Conservation (phyloP, 75 land plant species). For the Azolla pinnata region DNA sequence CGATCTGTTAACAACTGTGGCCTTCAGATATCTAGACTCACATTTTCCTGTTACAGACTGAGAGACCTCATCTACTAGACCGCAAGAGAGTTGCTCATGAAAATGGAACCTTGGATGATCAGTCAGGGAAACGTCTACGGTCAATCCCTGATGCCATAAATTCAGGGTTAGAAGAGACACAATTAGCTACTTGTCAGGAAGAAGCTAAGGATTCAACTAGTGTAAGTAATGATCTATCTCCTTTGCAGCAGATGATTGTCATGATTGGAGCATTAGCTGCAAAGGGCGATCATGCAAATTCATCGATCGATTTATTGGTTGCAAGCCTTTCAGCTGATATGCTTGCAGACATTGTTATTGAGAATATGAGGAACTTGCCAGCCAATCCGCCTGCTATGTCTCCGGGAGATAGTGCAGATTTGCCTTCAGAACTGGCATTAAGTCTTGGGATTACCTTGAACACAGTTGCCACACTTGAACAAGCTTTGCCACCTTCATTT, state of each 20-base stretch:
- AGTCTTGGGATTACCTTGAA: background rate
- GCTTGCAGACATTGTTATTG: conserved; percentile 30
- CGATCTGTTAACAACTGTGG: background rate
- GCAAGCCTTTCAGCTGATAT: conserved; percentile 23
- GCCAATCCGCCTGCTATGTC: conserved; percentile 10
- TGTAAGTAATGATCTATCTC: no score
- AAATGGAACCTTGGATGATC: conserved; percentile 8
- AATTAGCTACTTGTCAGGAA: no score
- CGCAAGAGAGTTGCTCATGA: background rate
- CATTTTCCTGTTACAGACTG: background rate
- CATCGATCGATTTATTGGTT: conserved; percentile 19
- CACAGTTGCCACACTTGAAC: background rate
- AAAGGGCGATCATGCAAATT: conserved; percentile 22
- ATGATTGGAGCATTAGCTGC: conserved; percentile 17
- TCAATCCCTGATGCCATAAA: conserved; percentile 4
- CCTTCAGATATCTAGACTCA: background rate
- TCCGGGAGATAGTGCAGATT: conserved; percentile 4
- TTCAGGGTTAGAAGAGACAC: no score
- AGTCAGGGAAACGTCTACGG: conserved; percentile 45
- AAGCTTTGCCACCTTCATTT: background rate
- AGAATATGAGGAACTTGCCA: conserved; percentile 27
- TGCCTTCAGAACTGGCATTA: background rate
- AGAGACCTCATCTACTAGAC: background rate
- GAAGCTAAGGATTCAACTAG: no score
- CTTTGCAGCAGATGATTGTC: background rate